Evolutionary conservation across 441 rosid genomes (phyloP).

Genomic region (Daphne laureola): DNA sequence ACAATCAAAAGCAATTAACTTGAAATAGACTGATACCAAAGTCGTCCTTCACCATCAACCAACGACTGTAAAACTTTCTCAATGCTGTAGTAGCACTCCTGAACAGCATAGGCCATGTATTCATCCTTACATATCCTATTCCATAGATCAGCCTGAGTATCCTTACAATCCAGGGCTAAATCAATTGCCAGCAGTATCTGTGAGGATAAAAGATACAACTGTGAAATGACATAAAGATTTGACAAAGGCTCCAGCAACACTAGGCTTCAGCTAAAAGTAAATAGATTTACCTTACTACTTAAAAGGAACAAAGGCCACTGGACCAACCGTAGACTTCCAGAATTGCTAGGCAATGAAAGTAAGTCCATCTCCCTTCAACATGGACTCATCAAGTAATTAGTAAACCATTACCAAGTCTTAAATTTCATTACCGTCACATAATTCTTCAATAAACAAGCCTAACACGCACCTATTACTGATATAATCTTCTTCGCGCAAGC

Average conservation of each 20-base stretch:
- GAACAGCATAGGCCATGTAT: slow-evolving; percentile 97
- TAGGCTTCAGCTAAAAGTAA: slow-evolving; percentile 13
- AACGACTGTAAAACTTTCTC: slow-evolving; percentile 76
- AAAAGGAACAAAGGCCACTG: slow-evolving; percentile 99
- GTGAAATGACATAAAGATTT: slow-evolving; percentile 17
- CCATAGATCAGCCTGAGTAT: slow-evolving; percentile 81
- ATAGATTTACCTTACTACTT: slow-evolving; percentile 78
- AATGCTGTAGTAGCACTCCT: slow-evolving; percentile 87
- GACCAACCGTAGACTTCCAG: slow-evolving; percentile 84
- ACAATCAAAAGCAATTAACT: slow-evolving; percentile 5
- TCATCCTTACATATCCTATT: slow-evolving; percentile 78
- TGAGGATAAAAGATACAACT: slow-evolving; percentile 18
- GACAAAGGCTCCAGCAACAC: not conserved
- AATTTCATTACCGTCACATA: slow-evolving; percentile 10
- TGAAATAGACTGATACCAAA: slow-evolving; percentile 48
- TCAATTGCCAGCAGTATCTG: slow-evolving; percentile 94
- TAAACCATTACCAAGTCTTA: slow-evolving; percentile 2
- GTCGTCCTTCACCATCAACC: slow-evolving; percentile 91
- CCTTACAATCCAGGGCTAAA: slow-evolving; percentile 94
- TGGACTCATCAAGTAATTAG: slow-evolving; percentile 8
- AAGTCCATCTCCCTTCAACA: slow-evolving; percentile 91
- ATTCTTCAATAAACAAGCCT: slow-evolving; percentile 14
- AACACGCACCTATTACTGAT: slow-evolving; percentile 73
- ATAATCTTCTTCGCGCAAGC: slow-evolving; percentile 97
- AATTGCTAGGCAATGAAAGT: slow-evolving; percentile 90